Evolutionary conservation across 768 basidiomycete genomes (phyloP).

Genomic region (Rhizopogon vinicolor): DNA sequence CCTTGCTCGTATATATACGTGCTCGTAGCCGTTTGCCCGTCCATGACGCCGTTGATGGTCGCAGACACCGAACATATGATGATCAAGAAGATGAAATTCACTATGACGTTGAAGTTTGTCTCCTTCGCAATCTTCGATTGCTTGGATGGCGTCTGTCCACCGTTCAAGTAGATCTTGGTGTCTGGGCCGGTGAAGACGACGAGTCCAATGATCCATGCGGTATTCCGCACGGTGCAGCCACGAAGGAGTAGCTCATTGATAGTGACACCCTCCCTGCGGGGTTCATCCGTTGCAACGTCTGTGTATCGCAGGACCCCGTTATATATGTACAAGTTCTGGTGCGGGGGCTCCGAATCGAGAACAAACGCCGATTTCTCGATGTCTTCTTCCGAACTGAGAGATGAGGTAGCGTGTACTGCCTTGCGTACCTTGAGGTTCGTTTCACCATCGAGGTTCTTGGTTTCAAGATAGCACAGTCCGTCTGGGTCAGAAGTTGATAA

Average conservation of each 20-base stretch:
- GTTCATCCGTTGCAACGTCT: slow-evolving; percentile 44
- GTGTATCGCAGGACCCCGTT: slow-evolving; percentile 80
- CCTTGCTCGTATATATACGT: slow-evolving; percentile 67
- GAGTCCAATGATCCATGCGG: slow-evolving; percentile 89
- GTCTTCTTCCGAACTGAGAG: slow-evolving; percentile 83
- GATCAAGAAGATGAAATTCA: slow-evolving; percentile 82
- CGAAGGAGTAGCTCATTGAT: slow-evolving; percentile 93
- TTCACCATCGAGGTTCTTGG: slow-evolving; percentile 97
- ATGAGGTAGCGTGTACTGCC: slow-evolving; percentile 69
- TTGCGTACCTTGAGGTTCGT: slow-evolving; percentile 91
- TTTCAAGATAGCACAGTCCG: slow-evolving; percentile 92
- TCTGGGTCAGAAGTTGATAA: slow-evolving; percentile 90
- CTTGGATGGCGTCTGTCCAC: slow-evolving; percentile 93
- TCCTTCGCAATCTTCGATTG: slow-evolving; percentile 97
- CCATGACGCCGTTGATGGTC: slow-evolving; percentile 70
- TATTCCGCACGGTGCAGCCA: slow-evolving; percentile 87
- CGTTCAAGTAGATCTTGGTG: slow-evolving; percentile 90
- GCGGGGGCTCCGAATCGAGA: slow-evolving; percentile 90
- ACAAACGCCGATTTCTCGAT: slow-evolving; percentile 82
- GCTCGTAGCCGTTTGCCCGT: slow-evolving; percentile 58
- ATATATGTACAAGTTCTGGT: slow-evolving; percentile 90
- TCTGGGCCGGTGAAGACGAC: slow-evolving; percentile 92
- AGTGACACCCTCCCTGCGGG: slow-evolving; percentile 65
- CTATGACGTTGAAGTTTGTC: slow-evolving; percentile 96
- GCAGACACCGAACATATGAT: slow-evolving; percentile 75